Base-by-base conservation (phyloP, 768 basidiomycete genomes). In the Scleroderma citrinum region DNA sequence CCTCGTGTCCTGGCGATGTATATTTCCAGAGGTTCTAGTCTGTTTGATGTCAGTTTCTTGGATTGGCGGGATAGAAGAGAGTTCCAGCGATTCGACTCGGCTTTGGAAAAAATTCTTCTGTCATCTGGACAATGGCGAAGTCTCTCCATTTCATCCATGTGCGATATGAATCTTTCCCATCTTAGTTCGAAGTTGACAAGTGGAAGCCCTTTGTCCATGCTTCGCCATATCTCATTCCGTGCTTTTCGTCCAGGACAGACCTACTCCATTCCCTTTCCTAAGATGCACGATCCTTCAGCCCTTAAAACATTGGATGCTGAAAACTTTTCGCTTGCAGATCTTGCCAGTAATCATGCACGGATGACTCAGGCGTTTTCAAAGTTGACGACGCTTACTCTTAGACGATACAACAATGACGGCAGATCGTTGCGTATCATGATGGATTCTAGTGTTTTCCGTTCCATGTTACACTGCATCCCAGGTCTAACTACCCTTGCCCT, bases 51-150 rank as follows among this genome's bases (percentile, higher is more conserved):
- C 40, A 60, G 66, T 14, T 46, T 65, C 1, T 56, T 48, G 31
- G 63, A 59, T 13, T 65, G 63, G 63, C 60, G 51, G 42, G 65
- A 65, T 34, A 65, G 64, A 42, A 50, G 51, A n/a, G 63, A 65
- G 4, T 67, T 62, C 35, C 63, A 67, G 41, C 50, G 59, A 7
- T 65, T 65, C 38, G 65, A 67, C 31, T 35, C 44, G 24, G 59
- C 56, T 32, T 50, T 65, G 19, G 60, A 60, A 44, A 49, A 41
- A 35, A 56, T 65, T 39, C 60, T 65, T 12, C 58, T 59, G 19
- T 65, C 63, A 24, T 45, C 49, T 7, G 50, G 52, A 29, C 60
- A 62, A 11, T 65, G 63, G 63, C 65, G 63, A 39, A 58, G 59
- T 43, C 46, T 65, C 21, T 56, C 56, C 17, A 52, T 65, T n/a